phyloP scores from a whole-genome alignment of 2,329 filamentous ascomycete genomes.

The Orbilia javanica region DNA sequence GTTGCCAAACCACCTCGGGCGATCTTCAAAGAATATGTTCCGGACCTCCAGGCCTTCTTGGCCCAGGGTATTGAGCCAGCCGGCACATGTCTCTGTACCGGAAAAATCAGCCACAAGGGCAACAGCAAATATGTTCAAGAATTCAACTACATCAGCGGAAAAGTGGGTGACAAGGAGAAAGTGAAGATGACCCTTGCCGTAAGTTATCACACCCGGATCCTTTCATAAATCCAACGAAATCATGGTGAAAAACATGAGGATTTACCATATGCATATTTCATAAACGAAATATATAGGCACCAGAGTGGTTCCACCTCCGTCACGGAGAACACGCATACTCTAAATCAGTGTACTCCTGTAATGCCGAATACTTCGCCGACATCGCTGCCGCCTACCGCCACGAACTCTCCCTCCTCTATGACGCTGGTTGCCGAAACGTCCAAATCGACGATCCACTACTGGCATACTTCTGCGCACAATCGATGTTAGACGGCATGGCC shows the following conservation, averaged over 20 bases:
- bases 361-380: constrained; percentile 75
- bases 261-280: background rate
- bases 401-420: constrained; percentile 74
- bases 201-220: background rate
- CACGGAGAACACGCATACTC: constrained; percentile 70
- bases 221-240: background rate
- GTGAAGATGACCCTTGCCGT: constrained; percentile 77
- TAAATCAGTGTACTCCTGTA: constrained; percentile 71
- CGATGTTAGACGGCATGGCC: constrained; percentile 78
- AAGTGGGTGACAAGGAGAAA: constrained; percentile 73
- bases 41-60: constrained; percentile 74
- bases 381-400: constrained; percentile 75
- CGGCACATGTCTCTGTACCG: constrained; percentile 71
- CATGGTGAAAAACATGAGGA: too few species aligned
- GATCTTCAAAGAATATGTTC: constrained; percentile 68
- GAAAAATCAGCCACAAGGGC: constrained; percentile 68
- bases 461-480: constrained; percentile 79
- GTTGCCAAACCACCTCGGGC: constrained; percentile 45
- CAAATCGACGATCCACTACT: constrained; percentile 77
- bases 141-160: constrained; percentile 73
- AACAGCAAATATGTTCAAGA: constrained; percentile 70
- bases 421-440: constrained; percentile 75
- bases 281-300: constrained; percentile 28
- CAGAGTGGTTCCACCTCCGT: constrained; percentile 55
- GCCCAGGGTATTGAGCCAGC: constrained; percentile 72